Evolutionary conservation across 163 green algal species (phyloP), one percentile per base, ranked within the genome.

Genomic region (Botryococcus braunii): DNA sequence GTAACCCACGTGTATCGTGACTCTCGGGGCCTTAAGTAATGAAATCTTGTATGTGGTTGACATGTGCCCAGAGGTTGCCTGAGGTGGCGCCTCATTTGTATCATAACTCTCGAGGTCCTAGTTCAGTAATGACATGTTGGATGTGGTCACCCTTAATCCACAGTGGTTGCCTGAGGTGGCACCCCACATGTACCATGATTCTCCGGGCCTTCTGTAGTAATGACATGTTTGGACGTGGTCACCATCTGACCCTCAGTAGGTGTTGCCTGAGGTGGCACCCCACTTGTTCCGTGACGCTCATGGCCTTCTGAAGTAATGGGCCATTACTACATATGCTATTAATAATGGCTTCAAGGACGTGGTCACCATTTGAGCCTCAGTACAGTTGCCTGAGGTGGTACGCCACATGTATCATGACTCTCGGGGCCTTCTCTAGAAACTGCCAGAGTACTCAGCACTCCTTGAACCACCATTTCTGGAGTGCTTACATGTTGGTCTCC

Each of bases 301-400:
- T 13, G 43, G 17, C 43, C n/a, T n/a, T n/a, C n/a, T n/a, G n/a
- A n/a, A n/a, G n/a, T n/a, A n/a, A n/a, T n/a, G n/a, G n/a, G n/a
- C n/a, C n/a, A n/a, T n/a, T n/a, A n/a, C n/a, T n/a, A n/a, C n/a
- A n/a, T n/a, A n/a, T n/a, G n/a, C n/a, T n/a, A n/a, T n/a, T n/a
- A n/a, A n/a, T n/a, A n/a, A 86, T 52, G 87, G 94, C 63, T 95
- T 96, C 83, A 78, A 87, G 52, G 85, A 91, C 7, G 79, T 97
- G 2, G 81, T 83, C 1, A 74, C 79, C 7, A 84, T 97, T 7
- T n/a, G n/a, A n/a, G 66, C 89, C n/a, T 79, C 84, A 0, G 73
- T 82, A 23, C 96, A 89, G 92, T 79, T 97, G 47, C 70, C 77
- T 9, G 86, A 96, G 74, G 62, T 92, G n/a, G 91, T 88, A 17